phyloP scores from a whole-genome alignment of 2,329 filamentous ascomycete species.

The Fusarium subtropicale region DNA sequence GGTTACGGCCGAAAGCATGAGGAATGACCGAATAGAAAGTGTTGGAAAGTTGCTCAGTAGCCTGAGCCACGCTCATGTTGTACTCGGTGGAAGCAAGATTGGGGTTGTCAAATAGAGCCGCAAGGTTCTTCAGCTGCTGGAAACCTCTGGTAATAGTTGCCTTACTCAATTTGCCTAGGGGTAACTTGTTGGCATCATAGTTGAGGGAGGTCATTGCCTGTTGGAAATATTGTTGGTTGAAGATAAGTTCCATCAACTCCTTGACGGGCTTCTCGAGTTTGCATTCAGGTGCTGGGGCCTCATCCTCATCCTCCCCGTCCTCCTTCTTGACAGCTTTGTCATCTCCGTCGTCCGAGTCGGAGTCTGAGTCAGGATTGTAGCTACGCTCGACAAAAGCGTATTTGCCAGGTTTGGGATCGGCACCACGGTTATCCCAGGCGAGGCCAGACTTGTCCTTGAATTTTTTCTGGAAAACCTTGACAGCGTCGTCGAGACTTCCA shows the following conservation, averaged over 20 bases:
- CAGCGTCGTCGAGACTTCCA: constrained; percentile 57
- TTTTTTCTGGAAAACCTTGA: constrained; percentile 67
- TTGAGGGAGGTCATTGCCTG: constrained; percentile 74
- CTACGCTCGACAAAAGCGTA: constrained; percentile 85
- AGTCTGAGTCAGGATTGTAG: constrained; percentile 76
- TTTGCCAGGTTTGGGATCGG: constrained; percentile 71
- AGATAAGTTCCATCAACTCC: constrained; percentile 82
- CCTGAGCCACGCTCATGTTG: constrained; percentile 51
- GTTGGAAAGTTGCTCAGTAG: constrained; percentile 76
- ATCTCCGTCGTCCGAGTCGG: constrained; percentile 59
- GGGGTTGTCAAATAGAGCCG: constrained; percentile 70
- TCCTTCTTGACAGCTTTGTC: constrained; percentile 52
- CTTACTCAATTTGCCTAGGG: constrained; percentile 86
- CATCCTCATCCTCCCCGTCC: constrained; percentile 52
- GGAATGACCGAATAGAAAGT: constrained; percentile 85
- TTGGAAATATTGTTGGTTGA: constrained; percentile 79
- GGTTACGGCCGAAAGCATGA: constrained; percentile 79
- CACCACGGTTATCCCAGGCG: constrained; percentile 63
- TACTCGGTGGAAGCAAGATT: constrained; percentile 60
- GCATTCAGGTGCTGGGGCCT: constrained; percentile 59
- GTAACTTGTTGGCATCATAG: constrained; percentile 81
- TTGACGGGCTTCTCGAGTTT: constrained; percentile 71
- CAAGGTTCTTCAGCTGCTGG: constrained; percentile 79
- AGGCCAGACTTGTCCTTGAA: constrained; percentile 72
- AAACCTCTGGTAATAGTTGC: constrained; percentile 80